These are phyloP conservation scores for Solanum tarapatanum DNA, from an alignment of 257 asterid genomes.

Conservation along the genomic window DNA sequence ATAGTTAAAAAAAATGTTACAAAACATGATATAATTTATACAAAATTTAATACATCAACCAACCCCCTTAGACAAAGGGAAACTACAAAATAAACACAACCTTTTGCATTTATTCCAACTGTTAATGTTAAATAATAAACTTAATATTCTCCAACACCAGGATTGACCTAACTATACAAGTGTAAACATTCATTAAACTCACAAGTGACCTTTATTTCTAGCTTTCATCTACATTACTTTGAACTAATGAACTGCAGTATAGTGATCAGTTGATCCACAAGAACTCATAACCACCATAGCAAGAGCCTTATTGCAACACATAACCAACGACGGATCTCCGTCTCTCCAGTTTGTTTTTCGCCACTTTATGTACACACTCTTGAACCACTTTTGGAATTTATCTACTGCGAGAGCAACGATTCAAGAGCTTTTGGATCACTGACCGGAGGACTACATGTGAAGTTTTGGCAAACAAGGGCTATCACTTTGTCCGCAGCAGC, in stretches of 20 bases:
- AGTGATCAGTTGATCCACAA: neutral
- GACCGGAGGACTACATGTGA: constrained; percentile 70
- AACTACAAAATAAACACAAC: neutral
- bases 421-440: constrained; percentile 34
- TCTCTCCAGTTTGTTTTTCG: neutral
- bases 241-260: neutral
- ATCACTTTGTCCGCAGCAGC: constrained; percentile 27
- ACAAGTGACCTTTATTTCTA: neutral
- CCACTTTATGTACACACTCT: neutral
- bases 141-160: neutral
- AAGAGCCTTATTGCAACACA: neutral
- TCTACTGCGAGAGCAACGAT: constrained; percentile 26
- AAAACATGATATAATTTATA: neutral
- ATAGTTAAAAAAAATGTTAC: too few relatives aligned
- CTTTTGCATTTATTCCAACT: neutral
- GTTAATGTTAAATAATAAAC: neutral
- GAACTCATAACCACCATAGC: neutral
- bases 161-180: neutral
- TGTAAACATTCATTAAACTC: neutral
- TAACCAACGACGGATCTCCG: neutral
- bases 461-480: constrained; percentile 78
- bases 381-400: neutral
- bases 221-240: neutral
- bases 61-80: too few relatives aligned
- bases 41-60: neutral